Evolutionary conservation across 164 flowering plant species (phyloP).

Genomic region (Tetrastigma voinierianum): DNA sequence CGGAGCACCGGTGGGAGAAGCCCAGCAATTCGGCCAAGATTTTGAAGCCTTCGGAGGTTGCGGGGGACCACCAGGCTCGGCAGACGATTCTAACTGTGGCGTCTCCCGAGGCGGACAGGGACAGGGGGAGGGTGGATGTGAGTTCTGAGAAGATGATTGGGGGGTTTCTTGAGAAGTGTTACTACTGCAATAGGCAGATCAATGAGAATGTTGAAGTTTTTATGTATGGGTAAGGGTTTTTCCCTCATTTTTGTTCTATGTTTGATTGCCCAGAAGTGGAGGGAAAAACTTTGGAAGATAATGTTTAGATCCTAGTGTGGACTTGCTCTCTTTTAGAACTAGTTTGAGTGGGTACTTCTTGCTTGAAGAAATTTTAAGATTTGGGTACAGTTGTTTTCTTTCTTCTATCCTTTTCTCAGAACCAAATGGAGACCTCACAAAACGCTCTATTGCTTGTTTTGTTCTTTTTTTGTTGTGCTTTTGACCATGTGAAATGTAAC

Average conservation of each 20-base stretch:
- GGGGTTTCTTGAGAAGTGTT: conserved; percentile 22
- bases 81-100: conserved; percentile 9
- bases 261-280: not conserved
- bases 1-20: not conserved
- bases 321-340: not conserved
- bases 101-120: conserved; percentile 16
- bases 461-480: too few relatives aligned
- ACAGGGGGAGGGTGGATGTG: not conserved
- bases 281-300: not conserved
- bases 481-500: too few relatives aligned
- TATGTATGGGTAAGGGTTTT: conserved; percentile 27
- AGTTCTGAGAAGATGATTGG: not conserved
- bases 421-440: too few relatives aligned
- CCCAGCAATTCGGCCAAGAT: not conserved
- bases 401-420: too few relatives aligned
- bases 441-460: too few relatives aligned
- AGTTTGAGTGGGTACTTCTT: not conserved
- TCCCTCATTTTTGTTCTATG: not conserved
- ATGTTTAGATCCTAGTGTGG: not conserved
- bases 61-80: not conserved
- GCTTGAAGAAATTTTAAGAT: not conserved
- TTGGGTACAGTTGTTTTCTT: too few relatives aligned
- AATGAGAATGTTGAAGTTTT: conserved; percentile 9
- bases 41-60: not conserved
- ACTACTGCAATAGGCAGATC: conserved; percentile 18